These are phyloP conservation scores for Candida frijolesensis DNA, from an alignment of 1,139 yeast species.

Conservation along the genomic window DNA sequence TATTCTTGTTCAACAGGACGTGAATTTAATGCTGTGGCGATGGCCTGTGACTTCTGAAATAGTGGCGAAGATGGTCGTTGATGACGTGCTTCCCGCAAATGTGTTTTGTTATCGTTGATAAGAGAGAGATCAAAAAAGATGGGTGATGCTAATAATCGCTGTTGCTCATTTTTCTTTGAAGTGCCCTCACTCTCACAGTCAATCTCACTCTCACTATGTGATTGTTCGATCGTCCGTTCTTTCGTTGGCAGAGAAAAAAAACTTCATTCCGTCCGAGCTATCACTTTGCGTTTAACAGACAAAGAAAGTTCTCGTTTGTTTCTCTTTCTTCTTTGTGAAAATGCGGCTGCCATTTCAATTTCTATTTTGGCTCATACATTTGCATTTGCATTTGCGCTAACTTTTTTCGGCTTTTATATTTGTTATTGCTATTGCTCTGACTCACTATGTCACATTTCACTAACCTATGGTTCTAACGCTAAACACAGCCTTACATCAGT, in stretches of 20 bases:
- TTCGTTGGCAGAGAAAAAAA: background rate
- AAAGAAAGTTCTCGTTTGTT: conserved; percentile 3
- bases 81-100: background rate
- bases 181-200: background rate
- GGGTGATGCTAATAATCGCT: background rate
- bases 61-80: background rate
- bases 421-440: background rate
- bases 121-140: conserved; percentile 1
- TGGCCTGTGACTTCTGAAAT: background rate
- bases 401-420: too few relatives aligned
- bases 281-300: background rate
- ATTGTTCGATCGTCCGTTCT: background rate
- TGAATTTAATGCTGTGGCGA: background rate
- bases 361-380: too few relatives aligned
- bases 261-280: too few relatives aligned
- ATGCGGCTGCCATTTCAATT: background rate
- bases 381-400: too few relatives aligned
- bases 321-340: background rate
- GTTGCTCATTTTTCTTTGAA: background rate
- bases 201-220: background rate
- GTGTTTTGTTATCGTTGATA: conserved; percentile 6
- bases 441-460: background rate
- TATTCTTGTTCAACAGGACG: background rate
- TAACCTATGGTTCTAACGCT: background rate
- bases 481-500: background rate